Percentiles rank a stretch among this genome's conserved stretches.
Conservation (phyloP, 2,329 filamentous ascomycete genomes). For the Cryphonectria parasitica region DNA sequence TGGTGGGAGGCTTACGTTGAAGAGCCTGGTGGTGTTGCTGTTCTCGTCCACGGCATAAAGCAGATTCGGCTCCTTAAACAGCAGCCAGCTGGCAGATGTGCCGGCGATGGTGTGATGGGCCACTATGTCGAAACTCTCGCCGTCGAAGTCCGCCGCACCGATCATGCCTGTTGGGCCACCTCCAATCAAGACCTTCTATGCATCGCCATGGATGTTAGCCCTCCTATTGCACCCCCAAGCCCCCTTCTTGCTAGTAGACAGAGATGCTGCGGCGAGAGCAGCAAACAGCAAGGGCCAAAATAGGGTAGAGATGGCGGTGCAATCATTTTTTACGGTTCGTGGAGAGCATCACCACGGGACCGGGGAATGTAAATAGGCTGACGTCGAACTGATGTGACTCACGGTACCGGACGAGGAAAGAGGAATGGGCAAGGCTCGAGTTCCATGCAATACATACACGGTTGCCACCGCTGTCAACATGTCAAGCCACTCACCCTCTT, state of each 20-base stretch:
- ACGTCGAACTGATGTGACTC: background rate
- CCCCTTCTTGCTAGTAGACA: background rate
- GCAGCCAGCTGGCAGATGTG: slow-evolving; percentile 50
- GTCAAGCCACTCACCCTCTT: background rate
- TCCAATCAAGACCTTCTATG: slow-evolving; percentile 46
- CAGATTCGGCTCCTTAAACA: slow-evolving; percentile 43
- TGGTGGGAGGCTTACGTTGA: slow-evolving; percentile 34
- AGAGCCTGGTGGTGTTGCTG: slow-evolving; percentile 44
- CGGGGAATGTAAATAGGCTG: background rate
- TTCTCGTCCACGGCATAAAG: slow-evolving; percentile 56
- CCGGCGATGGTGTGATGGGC: slow-evolving; percentile 39
- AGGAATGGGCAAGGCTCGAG: background rate
- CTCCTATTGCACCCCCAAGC: background rate
- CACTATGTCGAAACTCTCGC: slow-evolving; percentile 44
- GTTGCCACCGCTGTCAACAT: background rate
- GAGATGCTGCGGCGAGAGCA: too few species aligned
- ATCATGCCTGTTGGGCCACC: slow-evolving; percentile 43
- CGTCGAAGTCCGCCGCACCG: slow-evolving; percentile 47
- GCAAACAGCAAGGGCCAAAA: too few species aligned
- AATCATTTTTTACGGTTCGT: too few species aligned
- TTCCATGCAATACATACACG: background rate
- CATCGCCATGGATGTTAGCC: slow-evolving; percentile 14
- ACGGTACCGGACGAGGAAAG: background rate
- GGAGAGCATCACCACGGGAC: background rate
- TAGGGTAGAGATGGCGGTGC: too few species aligned